Percentiles rank a stretch among this genome's conserved stretches.
Evolutionary conservation across 2,329 filamentous ascomycete genomes (phyloP).

Genomic region (Neofusicoccum kwambonambiense): DNA sequence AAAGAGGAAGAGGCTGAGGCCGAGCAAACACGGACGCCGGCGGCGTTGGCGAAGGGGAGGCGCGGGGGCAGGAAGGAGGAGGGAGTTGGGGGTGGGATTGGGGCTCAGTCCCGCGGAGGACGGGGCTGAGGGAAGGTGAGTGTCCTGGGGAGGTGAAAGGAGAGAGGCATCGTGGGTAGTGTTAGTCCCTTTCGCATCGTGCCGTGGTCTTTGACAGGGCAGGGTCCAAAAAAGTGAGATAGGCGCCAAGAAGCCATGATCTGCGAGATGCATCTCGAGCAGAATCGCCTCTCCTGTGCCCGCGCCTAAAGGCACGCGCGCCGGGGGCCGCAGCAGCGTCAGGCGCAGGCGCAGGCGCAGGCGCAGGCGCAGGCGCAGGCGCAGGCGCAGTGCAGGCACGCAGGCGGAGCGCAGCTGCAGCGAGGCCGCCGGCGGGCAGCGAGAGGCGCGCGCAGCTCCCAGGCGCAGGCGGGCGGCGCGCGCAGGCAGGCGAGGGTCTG

Average conservation of each 20-base stretch:
- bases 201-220: slow-evolving; percentile 19
- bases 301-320: background rate
- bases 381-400: background rate
- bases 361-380: background rate
- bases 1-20: slow-evolving; percentile 18
- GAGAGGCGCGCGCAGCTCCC: background rate
- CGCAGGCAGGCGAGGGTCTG: background rate
- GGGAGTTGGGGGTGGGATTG: slow-evolving; percentile 9
- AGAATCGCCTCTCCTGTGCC: slow-evolving; percentile 16
- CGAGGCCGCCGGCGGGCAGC: background rate
- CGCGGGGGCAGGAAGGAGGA: slow-evolving; percentile 29
- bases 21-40: slow-evolving; percentile 19
- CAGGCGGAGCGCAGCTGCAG: background rate
- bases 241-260: slow-evolving; percentile 19
- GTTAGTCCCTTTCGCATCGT: slow-evolving; percentile 19
- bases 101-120: slow-evolving; percentile 51
- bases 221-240: slow-evolving; percentile 19
- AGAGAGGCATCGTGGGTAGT: slow-evolving; percentile 34
- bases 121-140: slow-evolving; percentile 48
- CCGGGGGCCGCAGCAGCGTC: background rate
- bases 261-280: slow-evolving; percentile 17
- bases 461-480: background rate
- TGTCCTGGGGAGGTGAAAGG: slow-evolving; percentile 42
- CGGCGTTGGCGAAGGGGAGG: slow-evolving; percentile 19
- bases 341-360: background rate